Conservation (phyloP, 148 eudicot species). For the Diospyros kaki region DNA sequence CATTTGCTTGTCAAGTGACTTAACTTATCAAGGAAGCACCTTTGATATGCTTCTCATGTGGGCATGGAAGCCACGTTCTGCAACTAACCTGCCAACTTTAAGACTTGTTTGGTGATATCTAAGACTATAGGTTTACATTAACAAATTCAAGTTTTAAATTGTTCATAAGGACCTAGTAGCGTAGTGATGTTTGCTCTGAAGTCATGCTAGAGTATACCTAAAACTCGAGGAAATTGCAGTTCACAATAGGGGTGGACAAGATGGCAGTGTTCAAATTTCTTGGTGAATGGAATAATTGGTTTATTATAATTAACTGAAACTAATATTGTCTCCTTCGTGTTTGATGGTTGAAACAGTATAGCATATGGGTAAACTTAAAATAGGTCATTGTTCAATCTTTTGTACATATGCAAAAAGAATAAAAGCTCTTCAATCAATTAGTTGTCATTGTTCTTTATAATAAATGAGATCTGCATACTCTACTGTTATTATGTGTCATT, state of each 20-base stretch:
- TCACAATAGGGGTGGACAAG: not conserved
- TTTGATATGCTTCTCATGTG: not conserved
- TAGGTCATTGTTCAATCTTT: no score
- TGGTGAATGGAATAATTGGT: not conserved
- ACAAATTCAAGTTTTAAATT: not conserved
- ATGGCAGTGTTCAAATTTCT: not conserved
- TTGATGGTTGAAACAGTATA: no score
- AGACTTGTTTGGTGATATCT: not conserved
- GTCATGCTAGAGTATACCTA: not conserved
- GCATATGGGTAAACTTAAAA: no score
- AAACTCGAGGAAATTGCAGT: not conserved
- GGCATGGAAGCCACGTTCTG: not conserved
- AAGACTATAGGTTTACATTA: not conserved
- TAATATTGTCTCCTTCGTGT: not conserved
- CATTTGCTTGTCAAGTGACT: no score
- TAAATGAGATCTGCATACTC: not conserved
- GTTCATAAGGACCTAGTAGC: not conserved
- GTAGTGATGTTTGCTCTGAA: not conserved
- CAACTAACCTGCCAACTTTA: not conserved
- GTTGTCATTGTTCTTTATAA: not conserved
- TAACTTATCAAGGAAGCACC: no score
- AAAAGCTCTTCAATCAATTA: no score
- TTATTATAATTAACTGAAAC: not conserved
- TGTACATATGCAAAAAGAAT: no score
- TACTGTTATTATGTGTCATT: not conserved